Percentiles rank a stretch among this genome's conserved stretches.
These are phyloP conservation scores for Rutstroemia sp. DNA, from an alignment of 2,329 filamentous ascomycete species.

Conservation along the genomic window DNA sequence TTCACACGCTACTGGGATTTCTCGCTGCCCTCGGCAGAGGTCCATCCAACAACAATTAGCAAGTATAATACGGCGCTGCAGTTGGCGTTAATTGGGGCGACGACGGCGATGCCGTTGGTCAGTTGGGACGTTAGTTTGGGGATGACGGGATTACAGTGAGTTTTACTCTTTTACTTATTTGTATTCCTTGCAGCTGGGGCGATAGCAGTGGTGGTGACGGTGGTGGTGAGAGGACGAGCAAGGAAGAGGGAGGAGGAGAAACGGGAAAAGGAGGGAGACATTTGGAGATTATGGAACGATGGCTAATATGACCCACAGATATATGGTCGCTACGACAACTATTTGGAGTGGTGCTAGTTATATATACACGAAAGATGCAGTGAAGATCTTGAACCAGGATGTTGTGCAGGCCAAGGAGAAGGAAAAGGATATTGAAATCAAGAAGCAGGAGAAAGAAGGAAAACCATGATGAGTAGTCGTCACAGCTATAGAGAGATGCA, in stretches of 20 bases:
- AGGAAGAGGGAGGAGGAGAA: neutral
- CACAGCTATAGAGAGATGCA: neutral
- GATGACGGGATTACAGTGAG: slow-evolving; percentile 59
- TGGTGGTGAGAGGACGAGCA: too few species aligned
- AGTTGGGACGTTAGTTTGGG: slow-evolving; percentile 46
- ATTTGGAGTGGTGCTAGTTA: slow-evolving; percentile 93
- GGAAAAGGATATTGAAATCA: slow-evolving; percentile 4
- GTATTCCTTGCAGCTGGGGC: neutral
- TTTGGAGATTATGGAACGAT: neutral
- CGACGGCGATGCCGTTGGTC: slow-evolving; percentile 72
- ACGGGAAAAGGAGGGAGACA: neutral
- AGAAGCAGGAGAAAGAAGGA: neutral
- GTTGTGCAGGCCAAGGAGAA: slow-evolving; percentile 9
- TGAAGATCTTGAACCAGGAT: slow-evolving; percentile 63
- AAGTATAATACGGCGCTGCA: slow-evolving; percentile 95
- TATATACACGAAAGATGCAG: slow-evolving; percentile 81
- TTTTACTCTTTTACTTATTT: slow-evolving; percentile 15
- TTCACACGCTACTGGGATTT: slow-evolving; percentile 96
- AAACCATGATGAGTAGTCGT: neutral
- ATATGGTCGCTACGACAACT: slow-evolving; percentile 80
- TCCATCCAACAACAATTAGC: slow-evolving; percentile 74
- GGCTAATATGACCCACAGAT: slow-evolving; percentile 37
- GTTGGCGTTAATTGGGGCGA: slow-evolving; percentile 75
- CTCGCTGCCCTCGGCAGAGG: slow-evolving; percentile 78
- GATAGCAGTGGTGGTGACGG: too few species aligned